Conservation (phyloP, 192 early-diverging fungal species). For the Gigaspora rosea region DNA sequence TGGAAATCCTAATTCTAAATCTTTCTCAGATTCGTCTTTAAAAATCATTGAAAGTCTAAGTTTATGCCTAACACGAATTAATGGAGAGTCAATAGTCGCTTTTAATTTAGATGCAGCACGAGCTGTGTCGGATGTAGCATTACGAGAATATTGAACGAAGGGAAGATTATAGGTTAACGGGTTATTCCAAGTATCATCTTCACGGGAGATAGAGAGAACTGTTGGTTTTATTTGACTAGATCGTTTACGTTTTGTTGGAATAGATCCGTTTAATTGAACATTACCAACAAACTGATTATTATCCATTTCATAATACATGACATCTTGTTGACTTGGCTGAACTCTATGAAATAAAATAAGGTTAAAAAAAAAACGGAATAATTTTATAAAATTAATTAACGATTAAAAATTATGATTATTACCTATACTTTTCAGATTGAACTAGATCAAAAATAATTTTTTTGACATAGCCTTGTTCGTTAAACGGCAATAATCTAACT, state of each 20-base stretch:
- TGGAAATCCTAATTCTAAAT: conserved; percentile 22
- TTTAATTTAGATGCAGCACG: conserved; percentile 1
- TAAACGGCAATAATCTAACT: conserved; percentile 23
- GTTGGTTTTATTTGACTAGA: conserved; percentile 32
- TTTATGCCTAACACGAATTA: conserved; percentile 28
- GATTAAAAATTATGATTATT: neutral
- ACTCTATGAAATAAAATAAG: conserved; percentile 12
- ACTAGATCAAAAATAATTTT: conserved; percentile 21
- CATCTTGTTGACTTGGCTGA: conserved; percentile 22
- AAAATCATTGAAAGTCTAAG: conserved; percentile 18
- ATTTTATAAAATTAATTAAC: neutral
- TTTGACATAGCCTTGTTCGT: conserved; percentile 2
- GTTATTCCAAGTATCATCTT: conserved; percentile 27
- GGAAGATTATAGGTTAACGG: conserved; percentile 32
- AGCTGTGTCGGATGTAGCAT: neutral
- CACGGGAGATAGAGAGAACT: neutral
- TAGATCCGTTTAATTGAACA: conserved; percentile 27
- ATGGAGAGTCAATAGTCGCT: conserved; percentile 24
- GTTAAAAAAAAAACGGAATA: neutral
- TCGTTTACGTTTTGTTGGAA: conserved; percentile 4
- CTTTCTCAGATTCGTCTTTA: conserved; percentile 7
- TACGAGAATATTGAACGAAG: neutral
- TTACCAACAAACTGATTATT: conserved; percentile 18
- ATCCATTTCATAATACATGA: conserved; percentile 25
- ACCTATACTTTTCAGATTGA: conserved; percentile 36